These are phyloP conservation scores for Elymus sibiricus DNA, from an alignment of 176 grass and related monocot species.

Conservation along the genomic window DNA sequence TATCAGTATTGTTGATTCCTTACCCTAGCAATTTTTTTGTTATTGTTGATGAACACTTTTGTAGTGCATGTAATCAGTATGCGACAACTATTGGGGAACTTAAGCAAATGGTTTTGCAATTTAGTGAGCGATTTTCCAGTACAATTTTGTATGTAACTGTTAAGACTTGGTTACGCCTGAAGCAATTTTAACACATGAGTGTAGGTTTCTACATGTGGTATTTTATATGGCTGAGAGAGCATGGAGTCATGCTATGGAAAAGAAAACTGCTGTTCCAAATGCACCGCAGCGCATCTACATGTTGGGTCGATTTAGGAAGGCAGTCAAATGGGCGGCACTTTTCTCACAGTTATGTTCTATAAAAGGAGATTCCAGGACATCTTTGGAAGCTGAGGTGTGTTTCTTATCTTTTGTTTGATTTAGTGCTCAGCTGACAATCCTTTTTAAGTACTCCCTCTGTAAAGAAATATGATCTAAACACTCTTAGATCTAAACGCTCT, in stretches of 20 bases:
- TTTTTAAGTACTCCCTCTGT: not conserved
- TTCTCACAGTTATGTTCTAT: slow-evolving; percentile 84
- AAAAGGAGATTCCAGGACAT: slow-evolving; percentile 96
- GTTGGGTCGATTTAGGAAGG: slow-evolving; percentile 92
- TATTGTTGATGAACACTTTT: not conserved
- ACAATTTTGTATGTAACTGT: not conserved
- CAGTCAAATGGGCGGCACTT: slow-evolving; percentile 87
- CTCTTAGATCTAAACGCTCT: too few relatives aligned
- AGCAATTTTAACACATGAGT: slow-evolving; percentile 15
- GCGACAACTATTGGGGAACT: not conserved
- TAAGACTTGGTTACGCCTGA: slow-evolving; percentile 15
- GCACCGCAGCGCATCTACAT: slow-evolving; percentile 81
- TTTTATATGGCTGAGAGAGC: slow-evolving; percentile 96
- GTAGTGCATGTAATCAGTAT: not conserved
- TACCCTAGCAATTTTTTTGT: not conserved
- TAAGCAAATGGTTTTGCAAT: not conserved
- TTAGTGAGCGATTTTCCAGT: not conserved
- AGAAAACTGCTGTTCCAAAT: slow-evolving; percentile 89
- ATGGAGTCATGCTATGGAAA: slow-evolving; percentile 99
- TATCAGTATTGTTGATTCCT: not conserved
- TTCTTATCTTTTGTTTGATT: slow-evolving; percentile 2
- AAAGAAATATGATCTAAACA: too few relatives aligned
- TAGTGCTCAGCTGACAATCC: not conserved
- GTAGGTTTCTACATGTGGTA: slow-evolving; percentile 85
- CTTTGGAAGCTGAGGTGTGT: slow-evolving; percentile 88